A percentile compares a stretch with the other conserved stretches of the same genome.
Conservation (phyloP, 495 filamentous ascomycete species). For the Talaromyces ruber region DNA sequence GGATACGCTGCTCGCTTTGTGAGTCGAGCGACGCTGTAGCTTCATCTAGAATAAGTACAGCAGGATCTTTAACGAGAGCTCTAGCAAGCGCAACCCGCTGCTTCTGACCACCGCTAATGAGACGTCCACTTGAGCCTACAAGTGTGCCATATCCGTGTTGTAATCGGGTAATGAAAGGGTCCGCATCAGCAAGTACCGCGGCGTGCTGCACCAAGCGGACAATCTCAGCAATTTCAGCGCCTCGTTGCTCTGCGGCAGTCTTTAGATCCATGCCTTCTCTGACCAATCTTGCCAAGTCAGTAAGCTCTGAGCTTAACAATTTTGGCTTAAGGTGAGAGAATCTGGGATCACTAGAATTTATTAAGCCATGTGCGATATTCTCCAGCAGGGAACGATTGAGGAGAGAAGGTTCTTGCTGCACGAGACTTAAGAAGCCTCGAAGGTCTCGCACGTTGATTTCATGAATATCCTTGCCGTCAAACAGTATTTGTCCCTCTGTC, state of each 20-base stretch:
- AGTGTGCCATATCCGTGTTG: constrained; percentile 42
- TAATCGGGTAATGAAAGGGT: constrained; percentile 35
- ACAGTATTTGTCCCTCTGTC: constrained; percentile 31
- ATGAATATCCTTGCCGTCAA: constrained; percentile 46
- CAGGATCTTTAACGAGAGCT: constrained; percentile 66
- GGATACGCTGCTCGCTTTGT: constrained; percentile 43
- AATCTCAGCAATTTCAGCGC: constrained; percentile 26
- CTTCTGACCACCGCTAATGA: constrained; percentile 56
- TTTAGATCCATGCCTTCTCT: constrained; percentile 25
- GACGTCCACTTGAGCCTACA: constrained; percentile 44
- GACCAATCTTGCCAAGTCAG: constrained; percentile 22
- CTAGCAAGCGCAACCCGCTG: constrained; percentile 61
- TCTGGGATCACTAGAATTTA: constrained; percentile 44
- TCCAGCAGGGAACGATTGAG: constrained; percentile 58
- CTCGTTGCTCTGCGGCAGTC: constrained; percentile 20
- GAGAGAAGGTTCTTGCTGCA: constrained; percentile 60
- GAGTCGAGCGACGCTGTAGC: constrained; percentile 58
- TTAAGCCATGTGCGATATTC: constrained; percentile 58
- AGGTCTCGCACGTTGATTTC: constrained; percentile 49
- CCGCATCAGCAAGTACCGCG: constrained; percentile 31
- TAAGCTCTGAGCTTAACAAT: constrained; percentile 21
- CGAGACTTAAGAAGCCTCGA: constrained; percentile 49
- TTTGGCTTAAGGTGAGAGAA: constrained; percentile 31
- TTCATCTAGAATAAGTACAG: constrained; percentile 79
- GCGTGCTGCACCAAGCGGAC: constrained; percentile 29